Conservation (phyloP, 352 stramenopile genomes). For the Blastocystis sp. region DNA sequence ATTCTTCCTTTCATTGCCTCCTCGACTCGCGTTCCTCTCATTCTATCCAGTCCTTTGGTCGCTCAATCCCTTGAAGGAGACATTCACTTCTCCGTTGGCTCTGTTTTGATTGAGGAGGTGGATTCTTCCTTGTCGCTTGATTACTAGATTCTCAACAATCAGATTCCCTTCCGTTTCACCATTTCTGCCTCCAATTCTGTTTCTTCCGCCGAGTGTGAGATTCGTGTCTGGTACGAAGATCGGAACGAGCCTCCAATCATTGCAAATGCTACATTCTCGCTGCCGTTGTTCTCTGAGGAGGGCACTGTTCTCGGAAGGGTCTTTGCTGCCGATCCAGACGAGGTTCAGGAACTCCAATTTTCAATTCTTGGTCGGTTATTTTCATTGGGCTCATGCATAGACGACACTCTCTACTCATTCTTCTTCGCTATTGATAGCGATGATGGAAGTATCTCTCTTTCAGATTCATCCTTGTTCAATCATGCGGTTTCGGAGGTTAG, state of each 20-base stretch:
- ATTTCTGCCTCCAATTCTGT: background rate
- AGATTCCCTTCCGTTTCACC: background rate
- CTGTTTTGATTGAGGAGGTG: background rate
- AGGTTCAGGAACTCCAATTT: background rate
- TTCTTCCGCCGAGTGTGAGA: background rate
- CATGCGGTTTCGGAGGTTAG: background rate
- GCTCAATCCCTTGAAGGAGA: background rate
- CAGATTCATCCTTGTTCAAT: background rate
- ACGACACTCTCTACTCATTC: background rate
- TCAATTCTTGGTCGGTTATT: background rate
- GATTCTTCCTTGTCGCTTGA: background rate
- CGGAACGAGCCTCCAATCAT: background rate
- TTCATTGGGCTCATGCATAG: background rate
- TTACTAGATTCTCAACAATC: background rate
- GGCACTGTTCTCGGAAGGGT: background rate
- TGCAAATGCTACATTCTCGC: background rate
- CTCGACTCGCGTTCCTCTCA: background rate
- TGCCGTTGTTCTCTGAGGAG: background rate
- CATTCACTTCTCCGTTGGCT: background rate
- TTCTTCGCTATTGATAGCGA: background rate
- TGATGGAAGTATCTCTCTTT: background rate
- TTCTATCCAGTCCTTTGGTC: background rate
- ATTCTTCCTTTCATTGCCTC: background rate
- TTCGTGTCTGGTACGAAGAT: background rate
- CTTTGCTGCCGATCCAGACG: background rate